phyloP scores from a whole-genome alignment of 129 eudicot genomes.

The Saposhnikovia divaricata region DNA sequence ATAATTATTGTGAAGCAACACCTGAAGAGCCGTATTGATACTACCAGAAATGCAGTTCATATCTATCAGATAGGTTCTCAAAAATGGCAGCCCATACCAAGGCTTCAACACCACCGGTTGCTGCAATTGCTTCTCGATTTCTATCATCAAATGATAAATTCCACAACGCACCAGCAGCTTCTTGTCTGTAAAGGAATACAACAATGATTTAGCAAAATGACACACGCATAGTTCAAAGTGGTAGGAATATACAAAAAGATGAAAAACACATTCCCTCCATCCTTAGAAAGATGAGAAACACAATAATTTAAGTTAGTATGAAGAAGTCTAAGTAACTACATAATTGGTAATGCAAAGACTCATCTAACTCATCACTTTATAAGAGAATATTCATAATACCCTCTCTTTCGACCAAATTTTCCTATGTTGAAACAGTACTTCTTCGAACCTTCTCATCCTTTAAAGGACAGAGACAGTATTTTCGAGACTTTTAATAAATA shows the following conservation, averaged over 20 bases:
- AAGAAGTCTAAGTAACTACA: neutral
- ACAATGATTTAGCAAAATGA: neutral
- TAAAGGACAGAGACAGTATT: neutral
- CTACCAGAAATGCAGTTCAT: constrained; percentile 11
- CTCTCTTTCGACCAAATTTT: neutral
- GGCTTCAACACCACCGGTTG: constrained; percentile 95
- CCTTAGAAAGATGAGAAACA: neutral
- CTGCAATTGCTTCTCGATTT: constrained; percentile 92
- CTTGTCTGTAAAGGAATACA: constrained; percentile 52
- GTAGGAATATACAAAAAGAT: neutral
- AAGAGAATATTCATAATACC: neutral
- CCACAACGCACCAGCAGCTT: constrained; percentile 99
- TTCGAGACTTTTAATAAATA: neutral
- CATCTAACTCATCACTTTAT: neutral
- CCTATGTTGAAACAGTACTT: neutral
- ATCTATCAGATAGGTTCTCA: constrained; percentile 1
- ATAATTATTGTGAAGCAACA: neutral
- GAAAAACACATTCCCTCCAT: neutral
- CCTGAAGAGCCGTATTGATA: neutral
- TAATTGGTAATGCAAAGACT: neutral
- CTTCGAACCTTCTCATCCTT: neutral
- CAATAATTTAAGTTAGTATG: neutral
- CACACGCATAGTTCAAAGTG: neutral
- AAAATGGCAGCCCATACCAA: constrained; percentile 51
- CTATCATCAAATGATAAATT: constrained; percentile 92